These are phyloP conservation scores for Byssoonygena ceratinophila DNA, from an alignment of 2,329 filamentous ascomycete species.

Conservation along the genomic window DNA sequence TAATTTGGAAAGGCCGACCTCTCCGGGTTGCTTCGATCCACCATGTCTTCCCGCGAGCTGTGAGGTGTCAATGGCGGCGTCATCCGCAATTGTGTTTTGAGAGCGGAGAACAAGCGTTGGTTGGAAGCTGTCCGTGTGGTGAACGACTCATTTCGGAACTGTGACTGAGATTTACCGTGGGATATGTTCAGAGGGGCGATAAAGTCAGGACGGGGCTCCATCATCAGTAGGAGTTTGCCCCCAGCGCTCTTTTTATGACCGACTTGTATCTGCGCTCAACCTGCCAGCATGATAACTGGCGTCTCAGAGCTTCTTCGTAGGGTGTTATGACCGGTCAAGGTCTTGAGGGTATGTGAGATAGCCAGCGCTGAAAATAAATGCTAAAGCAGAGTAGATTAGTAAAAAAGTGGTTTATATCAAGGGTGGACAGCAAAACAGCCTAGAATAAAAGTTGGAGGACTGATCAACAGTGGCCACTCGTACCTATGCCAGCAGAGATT, in stretches of 20 bases:
- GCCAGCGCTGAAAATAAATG: background rate
- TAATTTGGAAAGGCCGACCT: conserved; percentile 82
- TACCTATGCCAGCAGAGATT: conserved; percentile 1
- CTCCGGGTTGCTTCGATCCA: conserved; percentile 34
- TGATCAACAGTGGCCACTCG: background rate
- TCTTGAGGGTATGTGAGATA: background rate
- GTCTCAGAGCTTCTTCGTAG: background rate
- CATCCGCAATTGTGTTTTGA: conserved; percentile 45
- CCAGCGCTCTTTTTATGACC: background rate
- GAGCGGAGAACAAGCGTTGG: conserved; percentile 13
- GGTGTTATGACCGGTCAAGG: background rate
- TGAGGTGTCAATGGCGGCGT: conserved; percentile 69
- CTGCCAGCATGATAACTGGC: conserved; percentile 1
- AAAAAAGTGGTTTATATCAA: no score
- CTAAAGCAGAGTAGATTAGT: no score
- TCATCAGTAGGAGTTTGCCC: background rate
- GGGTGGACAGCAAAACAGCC: no score
- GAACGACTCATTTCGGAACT: conserved; percentile 7
- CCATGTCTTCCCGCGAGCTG: conserved; percentile 48
- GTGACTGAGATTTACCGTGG: conserved; percentile 7
- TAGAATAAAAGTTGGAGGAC: background rate
- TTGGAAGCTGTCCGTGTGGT: conserved; percentile 9
- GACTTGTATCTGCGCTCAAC: background rate
- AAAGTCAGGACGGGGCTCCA: conserved; percentile 15
- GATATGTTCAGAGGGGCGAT: conserved; percentile 17